phyloP scores from a whole-genome alignment of 805 yeast genomes.

The Starmerella potacharoeniae region DNA sequence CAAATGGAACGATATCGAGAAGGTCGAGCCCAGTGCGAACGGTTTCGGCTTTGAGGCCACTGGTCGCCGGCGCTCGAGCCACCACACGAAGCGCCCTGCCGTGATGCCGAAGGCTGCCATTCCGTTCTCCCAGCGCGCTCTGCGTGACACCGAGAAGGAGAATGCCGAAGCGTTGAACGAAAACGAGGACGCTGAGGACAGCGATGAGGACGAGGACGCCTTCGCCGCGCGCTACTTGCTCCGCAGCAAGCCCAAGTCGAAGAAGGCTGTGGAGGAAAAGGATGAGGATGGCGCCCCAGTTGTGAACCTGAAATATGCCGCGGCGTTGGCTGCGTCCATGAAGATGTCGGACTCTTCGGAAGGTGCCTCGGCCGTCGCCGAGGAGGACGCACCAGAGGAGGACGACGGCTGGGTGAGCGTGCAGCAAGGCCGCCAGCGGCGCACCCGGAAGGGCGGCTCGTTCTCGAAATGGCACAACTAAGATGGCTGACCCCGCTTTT shows the following conservation, averaged over 20 bases:
- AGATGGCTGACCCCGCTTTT: not conserved
- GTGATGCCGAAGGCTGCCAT: slow-evolving; percentile 22
- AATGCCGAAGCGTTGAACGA: not conserved
- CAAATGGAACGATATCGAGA: slow-evolving; percentile 22
- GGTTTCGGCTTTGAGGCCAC: not conserved
- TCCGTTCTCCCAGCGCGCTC: slow-evolving; percentile 18
- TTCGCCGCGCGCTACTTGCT: slow-evolving; percentile 23
- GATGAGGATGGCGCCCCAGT: slow-evolving; percentile 17
- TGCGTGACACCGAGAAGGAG: slow-evolving; percentile 11
- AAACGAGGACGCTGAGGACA: slow-evolving; percentile 6
- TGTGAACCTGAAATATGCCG: slow-evolving; percentile 22
- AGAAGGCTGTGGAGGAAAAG: slow-evolving; percentile 6
- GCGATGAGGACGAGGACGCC: slow-evolving; percentile 24
- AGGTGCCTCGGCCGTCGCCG: slow-evolving; percentile 6
- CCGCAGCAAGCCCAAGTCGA: slow-evolving; percentile 15
- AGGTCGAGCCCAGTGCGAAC: slow-evolving; percentile 12
- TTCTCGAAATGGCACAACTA: slow-evolving; percentile 18
- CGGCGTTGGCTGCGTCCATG: slow-evolving; percentile 23
- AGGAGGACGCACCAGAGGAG: slow-evolving; percentile 11
- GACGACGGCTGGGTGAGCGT: slow-evolving; percentile 25
- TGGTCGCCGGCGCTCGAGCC: slow-evolving; percentile 19
- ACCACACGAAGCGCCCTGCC: slow-evolving; percentile 18
- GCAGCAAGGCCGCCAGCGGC: slow-evolving; percentile 16
- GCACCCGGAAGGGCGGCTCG: slow-evolving; percentile 20
- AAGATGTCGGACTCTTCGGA: slow-evolving; percentile 16